These are phyloP conservation scores for Cryptococcus amylolentus DNA, from an alignment of 1,284 basidiomycete species.

Conservation along the genomic window DNA sequence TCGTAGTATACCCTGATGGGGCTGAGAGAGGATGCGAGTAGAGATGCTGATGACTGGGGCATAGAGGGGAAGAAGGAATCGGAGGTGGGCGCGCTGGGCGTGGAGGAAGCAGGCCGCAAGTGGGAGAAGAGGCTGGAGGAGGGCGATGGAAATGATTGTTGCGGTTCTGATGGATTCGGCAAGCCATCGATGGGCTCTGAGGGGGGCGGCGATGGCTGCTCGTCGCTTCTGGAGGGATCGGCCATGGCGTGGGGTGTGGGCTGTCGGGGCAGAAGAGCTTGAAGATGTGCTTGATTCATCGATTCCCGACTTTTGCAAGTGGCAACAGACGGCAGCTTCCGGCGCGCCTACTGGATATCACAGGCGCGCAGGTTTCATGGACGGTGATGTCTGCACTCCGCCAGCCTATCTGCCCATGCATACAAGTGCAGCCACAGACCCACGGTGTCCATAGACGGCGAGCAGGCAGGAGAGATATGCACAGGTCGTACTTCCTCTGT, in stretches of 20 bases:
- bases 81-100: not conserved
- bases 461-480: too few relatives aligned
- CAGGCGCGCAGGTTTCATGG: too few relatives aligned
- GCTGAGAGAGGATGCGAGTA: conserved; percentile 12
- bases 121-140: not conserved
- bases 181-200: not conserved
- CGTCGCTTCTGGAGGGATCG: not conserved
- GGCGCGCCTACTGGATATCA: too few relatives aligned
- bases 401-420: too few relatives aligned
- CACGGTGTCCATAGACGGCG: too few relatives aligned
- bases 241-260: not conserved
- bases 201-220: not conserved
- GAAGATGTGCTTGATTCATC: too few relatives aligned
- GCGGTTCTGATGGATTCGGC: not conserved
- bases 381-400: too few relatives aligned
- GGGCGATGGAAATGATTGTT: not conserved
- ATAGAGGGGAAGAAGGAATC: not conserved
- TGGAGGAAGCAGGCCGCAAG: not conserved
- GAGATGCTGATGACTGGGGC: conserved; percentile 6
- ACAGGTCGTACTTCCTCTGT: too few relatives aligned
- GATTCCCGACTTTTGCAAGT: too few relatives aligned
- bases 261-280: not conserved
- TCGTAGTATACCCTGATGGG: conserved; percentile 11
- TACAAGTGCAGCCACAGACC: too few relatives aligned
- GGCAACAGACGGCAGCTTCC: too few relatives aligned